A percentile compares a stretch with the other conserved stretches of the same genome.
phyloP scores from a whole-genome alignment of 768 basidiomycete species.

The Pleurotus djamor region DNA sequence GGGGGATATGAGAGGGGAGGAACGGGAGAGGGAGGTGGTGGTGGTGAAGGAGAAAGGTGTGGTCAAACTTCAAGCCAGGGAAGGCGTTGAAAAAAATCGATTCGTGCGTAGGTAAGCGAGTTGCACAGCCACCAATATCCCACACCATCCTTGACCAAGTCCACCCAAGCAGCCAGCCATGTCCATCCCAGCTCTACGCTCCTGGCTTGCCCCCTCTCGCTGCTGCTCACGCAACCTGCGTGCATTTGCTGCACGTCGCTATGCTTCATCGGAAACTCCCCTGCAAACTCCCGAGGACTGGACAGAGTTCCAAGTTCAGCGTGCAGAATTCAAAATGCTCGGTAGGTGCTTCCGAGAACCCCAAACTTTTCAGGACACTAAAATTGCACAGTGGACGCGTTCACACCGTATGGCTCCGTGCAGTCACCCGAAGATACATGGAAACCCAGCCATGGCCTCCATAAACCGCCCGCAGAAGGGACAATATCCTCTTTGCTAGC shows the following conservation, averaged over 20 bases:
- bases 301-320: constrained; percentile 57
- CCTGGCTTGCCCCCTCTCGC: constrained; percentile 33
- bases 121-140: constrained; percentile 40
- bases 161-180: constrained; percentile 15
- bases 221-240: constrained; percentile 21
- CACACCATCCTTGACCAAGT: neutral
- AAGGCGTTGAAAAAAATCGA: constrained; percentile 43
- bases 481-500: constrained; percentile 91
- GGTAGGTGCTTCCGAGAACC: constrained; percentile 34
- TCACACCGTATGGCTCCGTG: constrained; percentile 76
- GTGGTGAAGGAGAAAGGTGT: constrained; percentile 30
- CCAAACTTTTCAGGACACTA: constrained; percentile 12
- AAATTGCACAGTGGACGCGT: constrained; percentile 48
- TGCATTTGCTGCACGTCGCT: constrained; percentile 13
- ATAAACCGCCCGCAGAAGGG: constrained; percentile 54
- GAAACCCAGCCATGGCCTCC: constrained; percentile 70
- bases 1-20: constrained; percentile 27
- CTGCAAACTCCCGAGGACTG: constrained; percentile 57
- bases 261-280: constrained; percentile 22
- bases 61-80: neutral
- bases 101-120: constrained; percentile 55
- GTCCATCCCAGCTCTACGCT: constrained; percentile 22
- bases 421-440: constrained; percentile 66
- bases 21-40: constrained; percentile 30
- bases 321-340: constrained; percentile 53